Base-by-base conservation (phyloP, 495 filamentous ascomycete genomes). In the Penicillium robsamsonii region DNA sequence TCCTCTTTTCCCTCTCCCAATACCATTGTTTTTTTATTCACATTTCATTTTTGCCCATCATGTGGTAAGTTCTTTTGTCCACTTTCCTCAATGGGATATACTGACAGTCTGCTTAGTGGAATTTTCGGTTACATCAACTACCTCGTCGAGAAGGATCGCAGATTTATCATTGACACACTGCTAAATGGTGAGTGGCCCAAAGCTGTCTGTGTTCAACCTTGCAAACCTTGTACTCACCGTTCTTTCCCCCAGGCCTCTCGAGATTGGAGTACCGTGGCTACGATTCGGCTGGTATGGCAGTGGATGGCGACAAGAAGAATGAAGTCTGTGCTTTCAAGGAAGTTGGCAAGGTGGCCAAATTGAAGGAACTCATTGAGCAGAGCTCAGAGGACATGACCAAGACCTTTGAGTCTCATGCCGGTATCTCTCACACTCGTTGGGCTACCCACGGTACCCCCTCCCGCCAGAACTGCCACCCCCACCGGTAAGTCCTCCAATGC, bases 401-500 rank as follows among this genome's bases (percentile, higher is more conserved):
- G 79, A 82, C 90, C 62, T 97, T 96, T 71, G 94, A 97, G 70
- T 97, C 91, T 50, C 94, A 97, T 75, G 91, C 89, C 70, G 94
- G 93, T 70, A 98, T 98, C 78, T 89, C 94, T 64, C 94, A 98
- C 84, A 98, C 94, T 56, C 87, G 94, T 68, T 98, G 94, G 94
- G 94, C 94, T 58, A 98, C 94, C 56, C 94, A 98, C 78, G 94
- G 94, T 56, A 87, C 88, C 50, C 94, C 94, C 25, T 96, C 92
- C 51, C 89, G 93, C 60, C 61, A 87, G 63, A 98, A 97, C 81
- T 98, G 94, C 84, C 94, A 98, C 77, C 94, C 94, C 59, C 93
- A 97, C 82, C 85, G 92, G 91, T 96, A 85, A 74, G 83, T 69
- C 18, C 37, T 15, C 13, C 13, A 9, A 27, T 27, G 6, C n/a